Evolutionary conservation across 2,329 filamentous ascomycete genomes (phyloP).

Genomic region (Paracoccidioides lutzii): DNA sequence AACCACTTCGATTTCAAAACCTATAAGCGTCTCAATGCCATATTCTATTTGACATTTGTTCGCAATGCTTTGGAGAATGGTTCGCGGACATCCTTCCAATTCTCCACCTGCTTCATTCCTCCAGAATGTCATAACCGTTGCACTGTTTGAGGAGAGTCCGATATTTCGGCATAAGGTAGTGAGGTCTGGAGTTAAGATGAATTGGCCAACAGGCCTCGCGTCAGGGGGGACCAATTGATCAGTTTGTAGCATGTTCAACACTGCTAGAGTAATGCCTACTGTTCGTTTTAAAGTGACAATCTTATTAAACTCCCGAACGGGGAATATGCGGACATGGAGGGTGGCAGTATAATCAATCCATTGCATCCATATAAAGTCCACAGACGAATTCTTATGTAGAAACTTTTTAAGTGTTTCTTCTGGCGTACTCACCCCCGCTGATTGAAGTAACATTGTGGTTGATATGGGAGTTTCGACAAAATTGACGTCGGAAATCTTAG

Average conservation of each 20-base stretch:
- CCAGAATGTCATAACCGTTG: slow-evolving; percentile 57
- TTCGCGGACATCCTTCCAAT: slow-evolving; percentile 51
- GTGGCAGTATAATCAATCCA: slow-evolving; percentile 70
- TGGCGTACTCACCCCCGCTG: not conserved
- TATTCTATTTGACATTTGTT: slow-evolving; percentile 38
- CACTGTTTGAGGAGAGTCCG: slow-evolving; percentile 42
- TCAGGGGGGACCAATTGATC: slow-evolving; percentile 44
- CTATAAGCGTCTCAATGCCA: slow-evolving; percentile 50
- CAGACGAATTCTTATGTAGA: slow-evolving; percentile 35
- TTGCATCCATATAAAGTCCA: slow-evolving; percentile 59
- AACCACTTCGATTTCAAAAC: slow-evolving; percentile 72
- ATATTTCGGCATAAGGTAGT: slow-evolving; percentile 47
- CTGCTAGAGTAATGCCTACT: slow-evolving; percentile 52
- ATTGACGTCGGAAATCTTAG: no score
- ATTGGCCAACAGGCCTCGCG: slow-evolving; percentile 49
- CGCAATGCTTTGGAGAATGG: slow-evolving; percentile 45
- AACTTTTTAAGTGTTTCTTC: slow-evolving; percentile 31
- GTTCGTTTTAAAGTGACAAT: slow-evolving; percentile 35
- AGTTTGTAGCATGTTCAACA: slow-evolving; percentile 54
- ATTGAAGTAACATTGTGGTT: slow-evolving; percentile 4
- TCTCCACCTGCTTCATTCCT: slow-evolving; percentile 41
- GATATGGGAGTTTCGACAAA: not conserved
- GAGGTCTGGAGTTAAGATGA: slow-evolving; percentile 54
- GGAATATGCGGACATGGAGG: slow-evolving; percentile 53
- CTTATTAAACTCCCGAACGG: slow-evolving; percentile 44